These are phyloP conservation scores for Stemphylium lycopersici DNA, from an alignment of 2,329 filamentous ascomycete genomes.

Conservation along the genomic window DNA sequence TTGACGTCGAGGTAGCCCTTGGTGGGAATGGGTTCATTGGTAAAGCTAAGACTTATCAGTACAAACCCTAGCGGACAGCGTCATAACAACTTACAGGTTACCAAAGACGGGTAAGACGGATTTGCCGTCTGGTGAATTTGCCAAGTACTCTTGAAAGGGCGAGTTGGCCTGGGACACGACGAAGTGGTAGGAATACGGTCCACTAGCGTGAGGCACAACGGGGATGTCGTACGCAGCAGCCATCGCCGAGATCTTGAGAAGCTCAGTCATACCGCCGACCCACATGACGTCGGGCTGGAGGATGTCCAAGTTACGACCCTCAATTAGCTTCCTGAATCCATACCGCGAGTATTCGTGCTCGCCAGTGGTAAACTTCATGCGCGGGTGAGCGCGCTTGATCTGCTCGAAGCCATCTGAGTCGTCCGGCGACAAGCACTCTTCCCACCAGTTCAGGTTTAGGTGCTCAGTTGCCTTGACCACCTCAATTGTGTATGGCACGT, in stretches of 20 bases:
- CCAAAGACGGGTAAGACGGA: conserved; percentile 91
- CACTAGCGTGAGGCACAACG: conserved; percentile 92
- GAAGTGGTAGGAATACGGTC: conserved; percentile 95
- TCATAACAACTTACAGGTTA: conserved; percentile 78
- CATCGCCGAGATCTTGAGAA: conserved; percentile 87
- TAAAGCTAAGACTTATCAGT: conserved; percentile 7
- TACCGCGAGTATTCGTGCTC: conserved; percentile 96
- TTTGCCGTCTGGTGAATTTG: conserved; percentile 89
- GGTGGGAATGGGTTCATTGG: conserved; percentile 41
- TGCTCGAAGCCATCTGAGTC: conserved; percentile 89
- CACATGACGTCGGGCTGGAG: conserved; percentile 98
- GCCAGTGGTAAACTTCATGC: conserved; percentile 91
- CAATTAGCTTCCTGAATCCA: conserved; percentile 92
- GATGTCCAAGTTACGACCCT: conserved; percentile 90
- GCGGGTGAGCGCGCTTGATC: conserved; percentile 89
- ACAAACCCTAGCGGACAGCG: not conserved
- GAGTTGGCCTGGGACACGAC: conserved; percentile 92
- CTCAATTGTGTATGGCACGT: conserved; percentile 90
- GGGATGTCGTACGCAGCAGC: conserved; percentile 93
- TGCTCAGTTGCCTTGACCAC: conserved; percentile 82
- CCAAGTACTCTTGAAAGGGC: conserved; percentile 94
- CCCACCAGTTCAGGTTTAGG: conserved; percentile 95
- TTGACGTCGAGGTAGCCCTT: conserved; percentile 81
- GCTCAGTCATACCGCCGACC: conserved; percentile 90
- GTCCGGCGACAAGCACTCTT: conserved; percentile 89